Conservation (phyloP, 345 rosid genomes). For the Microcos paniculata region DNA sequence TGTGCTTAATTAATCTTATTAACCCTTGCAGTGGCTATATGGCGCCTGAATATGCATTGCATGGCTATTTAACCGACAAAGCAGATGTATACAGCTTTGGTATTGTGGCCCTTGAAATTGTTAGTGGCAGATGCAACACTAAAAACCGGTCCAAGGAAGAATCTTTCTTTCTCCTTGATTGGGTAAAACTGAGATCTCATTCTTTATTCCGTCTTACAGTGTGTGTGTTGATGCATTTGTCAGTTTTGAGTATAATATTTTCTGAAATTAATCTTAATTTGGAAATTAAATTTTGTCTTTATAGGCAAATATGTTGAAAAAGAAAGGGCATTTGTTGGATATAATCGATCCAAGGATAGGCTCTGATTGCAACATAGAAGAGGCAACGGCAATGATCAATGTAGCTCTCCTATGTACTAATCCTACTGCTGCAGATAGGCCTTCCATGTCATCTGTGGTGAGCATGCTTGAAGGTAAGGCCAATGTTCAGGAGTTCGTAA, state of each 20-base stretch:
- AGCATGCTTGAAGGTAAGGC: constrained; percentile 53
- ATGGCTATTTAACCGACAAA: constrained; percentile 53
- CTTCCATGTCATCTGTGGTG: constrained; percentile 57
- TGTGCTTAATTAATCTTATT: neutral
- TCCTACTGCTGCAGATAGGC: constrained; percentile 38
- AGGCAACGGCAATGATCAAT: constrained; percentile 43
- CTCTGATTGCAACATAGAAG: constrained; percentile 36
- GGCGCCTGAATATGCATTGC: constrained; percentile 63
- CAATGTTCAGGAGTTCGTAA: neutral
- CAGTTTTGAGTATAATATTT: neutral
- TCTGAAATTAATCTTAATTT: neutral
- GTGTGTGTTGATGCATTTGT: no score
- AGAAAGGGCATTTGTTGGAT: constrained; percentile 32
- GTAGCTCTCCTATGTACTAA: constrained; percentile 44
- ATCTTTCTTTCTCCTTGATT: constrained; percentile 46
- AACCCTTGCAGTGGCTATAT: constrained; percentile 41
- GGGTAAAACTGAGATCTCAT: constrained; percentile 34
- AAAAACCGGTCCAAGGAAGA: constrained; percentile 34
- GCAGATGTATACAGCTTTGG: constrained; percentile 69
- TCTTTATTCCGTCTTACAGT: neutral
- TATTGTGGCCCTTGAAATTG: constrained; percentile 49
- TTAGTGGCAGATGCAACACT: constrained; percentile 44
- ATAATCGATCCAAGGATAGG: constrained; percentile 47
- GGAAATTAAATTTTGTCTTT: neutral
- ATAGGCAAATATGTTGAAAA: constrained; percentile 38